Evolutionary conservation across 257 asterid genomes (phyloP).

Genomic region (Solanum rostratum): DNA sequence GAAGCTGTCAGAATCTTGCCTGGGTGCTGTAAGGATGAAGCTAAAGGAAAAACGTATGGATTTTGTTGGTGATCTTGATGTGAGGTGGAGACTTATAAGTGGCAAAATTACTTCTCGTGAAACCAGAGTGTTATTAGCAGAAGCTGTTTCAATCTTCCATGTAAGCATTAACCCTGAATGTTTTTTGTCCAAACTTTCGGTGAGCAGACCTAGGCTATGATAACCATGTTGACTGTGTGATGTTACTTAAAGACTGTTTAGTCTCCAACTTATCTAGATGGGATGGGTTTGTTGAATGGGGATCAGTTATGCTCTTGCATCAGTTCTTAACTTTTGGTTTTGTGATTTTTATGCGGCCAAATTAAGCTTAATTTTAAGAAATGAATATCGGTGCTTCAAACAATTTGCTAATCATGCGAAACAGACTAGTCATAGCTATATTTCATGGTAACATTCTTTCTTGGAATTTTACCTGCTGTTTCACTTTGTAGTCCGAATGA

Average conservation of each 20-base stretch:
- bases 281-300: neutral
- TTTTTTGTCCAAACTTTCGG: neutral
- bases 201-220: neutral
- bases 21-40: conserved; percentile 51
- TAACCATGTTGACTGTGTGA: neutral
- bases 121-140: conserved; percentile 66
- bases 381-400: neutral
- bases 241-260: neutral
- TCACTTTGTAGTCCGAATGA: neutral
- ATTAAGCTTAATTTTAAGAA: neutral
- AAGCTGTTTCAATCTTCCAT: conserved; percentile 94
- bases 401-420: neutral
- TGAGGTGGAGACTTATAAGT: conserved; percentile 88
- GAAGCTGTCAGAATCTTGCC: conserved; percentile 53
- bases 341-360: neutral
- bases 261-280: neutral
- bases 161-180: conserved; percentile 29
- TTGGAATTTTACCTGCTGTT: neutral
- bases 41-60: conserved; percentile 17
- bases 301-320: neutral
- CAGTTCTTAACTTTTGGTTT: neutral
- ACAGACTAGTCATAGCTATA: neutral
- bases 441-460: neutral
- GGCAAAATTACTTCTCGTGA: conserved; percentile 73
- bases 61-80: conserved; percentile 39